These are phyloP conservation scores for Boehmeria nivea DNA, from an alignment of 306 rosid species.

Conservation along the genomic window DNA sequence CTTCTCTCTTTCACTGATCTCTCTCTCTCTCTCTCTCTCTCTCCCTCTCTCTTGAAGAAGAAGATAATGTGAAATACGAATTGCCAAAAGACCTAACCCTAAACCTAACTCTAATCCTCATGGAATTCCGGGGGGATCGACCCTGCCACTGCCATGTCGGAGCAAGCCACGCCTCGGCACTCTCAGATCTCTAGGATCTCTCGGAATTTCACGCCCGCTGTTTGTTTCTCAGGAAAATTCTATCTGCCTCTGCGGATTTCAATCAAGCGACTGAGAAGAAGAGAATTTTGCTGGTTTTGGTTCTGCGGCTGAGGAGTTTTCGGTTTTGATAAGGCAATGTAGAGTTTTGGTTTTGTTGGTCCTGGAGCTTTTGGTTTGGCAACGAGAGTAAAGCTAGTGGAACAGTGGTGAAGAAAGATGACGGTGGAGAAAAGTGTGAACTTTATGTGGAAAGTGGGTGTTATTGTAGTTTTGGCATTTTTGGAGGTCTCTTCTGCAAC, in stretches of 20 bases:
- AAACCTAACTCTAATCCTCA: too few species aligned
- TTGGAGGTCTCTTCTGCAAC: conserved; percentile 62
- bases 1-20: conserved; percentile 28
- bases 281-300: conserved; percentile 25
- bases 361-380: conserved; percentile 31
- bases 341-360: conserved; percentile 33
- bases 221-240: too few species aligned
- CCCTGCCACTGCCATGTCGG: conserved; percentile 33
- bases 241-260: too few species aligned
- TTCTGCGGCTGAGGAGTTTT: conserved; percentile 33
- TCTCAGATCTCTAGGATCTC: conserved; percentile 82
- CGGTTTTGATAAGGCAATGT: conserved; percentile 33
- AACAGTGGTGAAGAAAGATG: conserved; percentile 15
- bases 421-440: conserved; percentile 38
- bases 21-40: neutral
- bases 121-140: conserved; percentile 50
- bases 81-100: conserved; percentile 14
- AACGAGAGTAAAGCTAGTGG: conserved; percentile 18
- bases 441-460: conserved; percentile 43
- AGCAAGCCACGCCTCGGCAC: conserved; percentile 28
- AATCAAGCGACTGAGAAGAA: conserved; percentile 17
- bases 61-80: conserved; percentile 21
- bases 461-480: conserved; percentile 46
- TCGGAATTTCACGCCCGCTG: neutral
- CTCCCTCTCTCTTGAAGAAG: conserved; percentile 1